Base-by-base conservation (phyloP, 345 rosid species). In the Eucalyptus sideroxylon region DNA sequence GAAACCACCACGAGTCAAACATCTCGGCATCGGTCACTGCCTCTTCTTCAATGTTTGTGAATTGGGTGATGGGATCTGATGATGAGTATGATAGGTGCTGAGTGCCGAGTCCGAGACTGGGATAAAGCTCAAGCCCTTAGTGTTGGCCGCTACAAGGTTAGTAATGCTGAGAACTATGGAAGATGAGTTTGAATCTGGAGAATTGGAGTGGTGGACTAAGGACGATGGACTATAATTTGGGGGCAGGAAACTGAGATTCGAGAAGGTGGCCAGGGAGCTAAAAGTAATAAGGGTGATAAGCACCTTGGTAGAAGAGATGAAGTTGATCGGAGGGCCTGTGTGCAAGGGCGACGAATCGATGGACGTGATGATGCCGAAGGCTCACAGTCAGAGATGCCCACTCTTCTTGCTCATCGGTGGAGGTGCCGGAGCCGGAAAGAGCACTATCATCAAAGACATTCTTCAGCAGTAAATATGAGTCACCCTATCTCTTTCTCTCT, bases 391-490 rank as follows among this genome's bases (percentile, higher is more conserved):
- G 88, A 92, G 99, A 3, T 95, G 99, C 87, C 99, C 99, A 6
- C 96, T 98, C 53, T 95, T 98, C 86, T 94, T 98, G 82, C 92
- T 98, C 82, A 96, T 98, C 97, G 99, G 99, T 16, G 99, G 99
- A 6, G 99, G 99, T 12, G 96, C 96, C 95, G 99, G 99, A 3
- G 99, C 97, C 19, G 99, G 99, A 83, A 98, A 97, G 88, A 98
- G 99, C 93, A 97, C 99, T 40, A 96, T 96, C 90, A 98, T 98
- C 90, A 96, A 96, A 93, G 95, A 95, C 86, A 95, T 98, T 69
- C 93, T 93, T 90, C 92, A 94, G 90, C 97, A 95, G 99, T 98
- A 94, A 85, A 49, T 11, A 34, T 50, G 37, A 83, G n/a, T 50
- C 11, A 69, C 23, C 40, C 40, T n/a, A n/a, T 65, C 37, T 65